A percentile compares a stretch with the other conserved stretches of the same genome.
These are phyloP conservation scores for Sequoia sempervirens DNA, from an alignment of 75 land plant species.

Conservation along the genomic window DNA sequence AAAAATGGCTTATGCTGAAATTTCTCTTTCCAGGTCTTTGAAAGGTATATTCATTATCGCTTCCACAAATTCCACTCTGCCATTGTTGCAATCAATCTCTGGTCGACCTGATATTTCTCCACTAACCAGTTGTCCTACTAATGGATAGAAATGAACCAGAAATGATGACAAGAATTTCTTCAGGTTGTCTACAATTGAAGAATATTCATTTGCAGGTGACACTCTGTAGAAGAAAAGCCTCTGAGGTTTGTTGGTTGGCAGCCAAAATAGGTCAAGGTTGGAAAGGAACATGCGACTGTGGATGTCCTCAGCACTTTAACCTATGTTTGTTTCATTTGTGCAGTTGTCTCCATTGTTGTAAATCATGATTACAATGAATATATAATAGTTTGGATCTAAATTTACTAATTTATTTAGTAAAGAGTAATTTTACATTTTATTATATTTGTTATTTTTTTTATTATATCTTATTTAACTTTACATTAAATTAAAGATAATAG, in stretches of 20 bases:
- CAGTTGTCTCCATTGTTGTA: too few species aligned
- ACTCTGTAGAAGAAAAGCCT: background rate
- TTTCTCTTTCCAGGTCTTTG: too few species aligned
- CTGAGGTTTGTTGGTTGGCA: background rate
- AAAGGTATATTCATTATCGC: too few species aligned
- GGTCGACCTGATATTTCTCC: background rate
- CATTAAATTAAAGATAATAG: too few species aligned
- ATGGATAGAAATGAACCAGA: constrained; percentile 5
- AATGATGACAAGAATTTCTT: background rate
- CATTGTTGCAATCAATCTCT: background rate
- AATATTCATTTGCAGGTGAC: background rate
- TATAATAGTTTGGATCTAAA: too few species aligned
- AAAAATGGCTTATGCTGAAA: too few species aligned
- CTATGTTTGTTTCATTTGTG: background rate
- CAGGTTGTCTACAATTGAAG: background rate
- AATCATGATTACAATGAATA: too few species aligned
- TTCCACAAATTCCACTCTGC: too few species aligned
- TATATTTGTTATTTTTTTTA: too few species aligned
- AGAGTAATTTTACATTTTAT: too few species aligned
- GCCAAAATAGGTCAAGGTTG: constrained; percentile 10
- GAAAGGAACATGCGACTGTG: background rate
- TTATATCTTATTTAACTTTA: too few species aligned
- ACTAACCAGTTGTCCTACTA: constrained; percentile 6
- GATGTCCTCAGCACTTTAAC: background rate
- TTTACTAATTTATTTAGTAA: too few species aligned